Base-by-base conservation (phyloP, 169 alveolate species). In the Eimeria necatrix region DNA sequence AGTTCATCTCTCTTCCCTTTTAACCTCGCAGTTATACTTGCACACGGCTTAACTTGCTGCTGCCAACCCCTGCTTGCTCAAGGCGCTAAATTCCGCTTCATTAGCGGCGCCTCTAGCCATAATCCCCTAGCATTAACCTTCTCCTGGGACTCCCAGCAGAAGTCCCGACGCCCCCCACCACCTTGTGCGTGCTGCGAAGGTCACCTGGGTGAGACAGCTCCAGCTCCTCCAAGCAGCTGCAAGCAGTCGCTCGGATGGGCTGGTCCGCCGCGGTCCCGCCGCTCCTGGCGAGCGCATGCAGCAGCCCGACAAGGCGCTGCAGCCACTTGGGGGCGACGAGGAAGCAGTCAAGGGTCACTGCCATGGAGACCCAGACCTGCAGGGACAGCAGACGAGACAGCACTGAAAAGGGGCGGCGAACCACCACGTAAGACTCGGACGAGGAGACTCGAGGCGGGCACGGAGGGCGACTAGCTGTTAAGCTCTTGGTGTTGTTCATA, bases 261-360 rank as follows among this genome's bases (percentile, higher is more conserved):
- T 84, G 87, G 20, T 52, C 76, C 22, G 83, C 89, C 18, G 83
- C 70, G 14, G 80, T 60, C 7, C 64, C 59, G 24, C n/a, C 16
- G 90, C 64, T 81, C 51, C 81, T 5, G 20, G 83, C 60, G n/a
- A 90, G 24, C 64, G 89, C 71, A 46, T 73, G 88, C 49, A 90
- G 89, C 59, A 90, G 81, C 46, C 90, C 94, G 26, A 74, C 89
- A 24, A 90, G 89, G 6, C 94, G n/a, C 81, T 90, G 78, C 32
- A 90, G 60, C 94, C 94, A 90, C 51, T 73, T 70, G 14, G 94
- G 94, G 60, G 89, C 73, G 22, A 90, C 80, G 26, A 90, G 80
- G 51, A 90, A 71, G 32, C 83, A 64, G 48, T 90, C 80, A 14
- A 90, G 48, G 14, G 85, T 48, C 41, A 76, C 80, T 20, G 80